Percentiles rank a stretch among this genome's conserved stretches.
phyloP scores from a whole-genome alignment of 2,329 filamentous ascomycete species.

The Pyrenochaeta sp. region DNA sequence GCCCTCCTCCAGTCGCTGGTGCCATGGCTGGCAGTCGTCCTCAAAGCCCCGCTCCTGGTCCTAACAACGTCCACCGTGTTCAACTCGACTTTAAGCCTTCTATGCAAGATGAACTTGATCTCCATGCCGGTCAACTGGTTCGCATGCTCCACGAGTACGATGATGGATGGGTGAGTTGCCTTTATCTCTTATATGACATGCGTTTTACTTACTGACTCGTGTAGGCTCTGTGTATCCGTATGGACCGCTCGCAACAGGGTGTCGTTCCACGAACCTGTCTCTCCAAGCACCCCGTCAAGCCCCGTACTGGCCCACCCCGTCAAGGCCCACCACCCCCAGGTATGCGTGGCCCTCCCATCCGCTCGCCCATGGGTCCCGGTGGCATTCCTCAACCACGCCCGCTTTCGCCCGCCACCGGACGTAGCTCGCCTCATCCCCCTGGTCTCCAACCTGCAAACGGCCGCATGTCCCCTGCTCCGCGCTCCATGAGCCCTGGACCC shows the following conservation, averaged over 20 bases:
- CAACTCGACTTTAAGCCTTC: conserved; percentile 94
- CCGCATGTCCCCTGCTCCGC: conserved; percentile 41
- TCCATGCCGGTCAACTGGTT: conserved; percentile 83
- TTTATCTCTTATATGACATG: background rate
- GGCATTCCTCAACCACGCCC: conserved; percentile 44
- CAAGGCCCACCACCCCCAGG: conserved; percentile 60
- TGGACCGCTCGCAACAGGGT: conserved; percentile 91
- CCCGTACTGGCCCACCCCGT: conserved; percentile 66
- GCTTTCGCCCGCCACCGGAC: conserved; percentile 58
- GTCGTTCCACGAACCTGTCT: conserved; percentile 93
- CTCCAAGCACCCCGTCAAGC: conserved; percentile 90
- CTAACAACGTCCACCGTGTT: conserved; percentile 82
- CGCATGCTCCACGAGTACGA: conserved; percentile 95
- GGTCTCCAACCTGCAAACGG: conserved; percentile 52
- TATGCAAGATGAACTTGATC: conserved; percentile 88
- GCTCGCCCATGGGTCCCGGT: conserved; percentile 43
- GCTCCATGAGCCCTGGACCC: conserved; percentile 47
- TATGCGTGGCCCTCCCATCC: conserved; percentile 42
- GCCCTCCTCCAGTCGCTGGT: conserved; percentile 55
- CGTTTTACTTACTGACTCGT: conserved; percentile 24
- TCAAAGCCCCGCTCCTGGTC: conserved; percentile 60
- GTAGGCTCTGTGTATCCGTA: conserved; percentile 86
- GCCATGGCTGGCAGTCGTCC: conserved; percentile 70
- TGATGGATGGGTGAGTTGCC: conserved; percentile 87
- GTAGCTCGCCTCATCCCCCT: conserved; percentile 58